These are phyloP conservation scores for Penicillium dipodomyicola DNA, from an alignment of 495 filamentous ascomycete species.

Conservation along the genomic window DNA sequence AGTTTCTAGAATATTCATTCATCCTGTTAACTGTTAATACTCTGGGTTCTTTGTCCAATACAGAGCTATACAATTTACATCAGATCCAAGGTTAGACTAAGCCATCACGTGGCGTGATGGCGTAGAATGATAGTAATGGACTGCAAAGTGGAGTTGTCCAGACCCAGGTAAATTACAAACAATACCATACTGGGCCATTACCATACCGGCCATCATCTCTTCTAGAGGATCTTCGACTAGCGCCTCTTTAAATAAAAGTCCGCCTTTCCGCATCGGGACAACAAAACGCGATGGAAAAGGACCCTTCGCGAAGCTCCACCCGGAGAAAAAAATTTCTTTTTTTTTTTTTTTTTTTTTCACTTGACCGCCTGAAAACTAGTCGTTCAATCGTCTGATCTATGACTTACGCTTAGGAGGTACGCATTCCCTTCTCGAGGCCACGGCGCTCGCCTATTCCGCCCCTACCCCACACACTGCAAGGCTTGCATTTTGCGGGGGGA, in stretches of 20 bases:
- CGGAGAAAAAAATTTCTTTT: conserved; percentile 21
- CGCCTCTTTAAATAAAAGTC: conserved; percentile 1
- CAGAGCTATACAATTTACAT: too few species aligned
- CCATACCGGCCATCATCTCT: neutral
- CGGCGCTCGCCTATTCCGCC: conserved; percentile 1
- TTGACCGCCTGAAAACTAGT: neutral
- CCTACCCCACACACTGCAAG: conserved; percentile 25
- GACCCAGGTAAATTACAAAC: conserved; percentile 18
- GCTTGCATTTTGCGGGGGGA: conserved; percentile 26
- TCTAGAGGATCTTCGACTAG: conserved; percentile 13
- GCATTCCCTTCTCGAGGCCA: conserved; percentile 6
- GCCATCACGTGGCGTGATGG: conserved; percentile 8
- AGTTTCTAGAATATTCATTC: neutral
- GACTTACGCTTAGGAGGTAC: neutral
- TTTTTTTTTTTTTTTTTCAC: neutral
- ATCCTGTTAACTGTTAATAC: neutral
- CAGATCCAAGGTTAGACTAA: neutral
- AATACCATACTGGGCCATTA: conserved; percentile 16
- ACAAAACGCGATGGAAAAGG: conserved; percentile 23
- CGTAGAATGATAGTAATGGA: neutral
- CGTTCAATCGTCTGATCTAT: conserved; percentile 7
- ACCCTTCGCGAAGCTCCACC: conserved; percentile 23
- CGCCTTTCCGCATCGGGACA: conserved; percentile 30
- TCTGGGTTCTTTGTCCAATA: too few species aligned
- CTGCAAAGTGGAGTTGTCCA: neutral